phyloP scores from a whole-genome alignment of 306 rosid species.

The Vicia sativa region DNA sequence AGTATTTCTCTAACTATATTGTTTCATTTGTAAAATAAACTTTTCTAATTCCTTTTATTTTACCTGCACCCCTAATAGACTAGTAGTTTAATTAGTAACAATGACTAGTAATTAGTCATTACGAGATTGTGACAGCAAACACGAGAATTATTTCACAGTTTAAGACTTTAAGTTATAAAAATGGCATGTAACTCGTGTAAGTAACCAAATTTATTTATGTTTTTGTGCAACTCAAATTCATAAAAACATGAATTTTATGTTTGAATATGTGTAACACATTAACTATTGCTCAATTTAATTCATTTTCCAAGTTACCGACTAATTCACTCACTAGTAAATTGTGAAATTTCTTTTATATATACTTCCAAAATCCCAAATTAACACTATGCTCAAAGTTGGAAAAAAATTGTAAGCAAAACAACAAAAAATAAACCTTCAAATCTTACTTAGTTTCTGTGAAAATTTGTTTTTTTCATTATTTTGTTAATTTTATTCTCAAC shows the following conservation, averaged over 20 bases:
- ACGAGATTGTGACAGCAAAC: too few species aligned
- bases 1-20: too few species aligned
- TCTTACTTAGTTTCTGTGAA: conserved; percentile 12
- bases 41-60: too few species aligned
- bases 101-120: too few species aligned
- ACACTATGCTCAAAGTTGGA: not conserved
- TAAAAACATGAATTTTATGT: not conserved
- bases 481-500: conserved; percentile 20
- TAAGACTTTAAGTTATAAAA: not conserved
- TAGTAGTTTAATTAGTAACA: too few species aligned
- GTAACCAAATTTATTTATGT: not conserved
- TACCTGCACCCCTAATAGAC: too few species aligned
- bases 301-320: conserved; percentile 24
- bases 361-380: not conserved
- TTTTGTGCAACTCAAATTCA: too few species aligned
- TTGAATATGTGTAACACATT: conserved; percentile 7
- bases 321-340: conserved; percentile 24
- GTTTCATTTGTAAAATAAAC: too few species aligned
- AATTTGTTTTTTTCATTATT: conserved; percentile 25
- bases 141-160: too few species aligned
- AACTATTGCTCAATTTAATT: not conserved
- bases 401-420: not conserved
- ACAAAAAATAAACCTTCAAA: conserved; percentile 5
- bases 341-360: not conserved
- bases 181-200: not conserved